Evolutionary conservation across 2,329 filamentous ascomycete genomes (phyloP).

Genomic region (Cyphellophora europaea): DNA sequence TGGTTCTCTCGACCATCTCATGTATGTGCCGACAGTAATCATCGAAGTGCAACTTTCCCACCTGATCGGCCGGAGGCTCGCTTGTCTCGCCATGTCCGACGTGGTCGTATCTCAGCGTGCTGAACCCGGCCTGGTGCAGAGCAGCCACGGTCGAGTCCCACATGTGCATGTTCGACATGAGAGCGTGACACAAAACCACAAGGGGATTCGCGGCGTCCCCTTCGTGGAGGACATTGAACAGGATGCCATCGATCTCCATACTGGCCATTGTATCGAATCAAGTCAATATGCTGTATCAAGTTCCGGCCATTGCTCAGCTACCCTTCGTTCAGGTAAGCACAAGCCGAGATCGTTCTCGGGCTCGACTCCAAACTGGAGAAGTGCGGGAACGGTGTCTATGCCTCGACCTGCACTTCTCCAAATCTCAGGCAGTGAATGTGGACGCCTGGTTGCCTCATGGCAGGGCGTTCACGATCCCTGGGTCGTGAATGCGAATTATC

Average conservation of each 20-base stretch:
- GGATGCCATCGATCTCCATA: constrained; percentile 3
- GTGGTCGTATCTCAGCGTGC: constrained; percentile 35
- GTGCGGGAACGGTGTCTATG: too few relatives aligned
- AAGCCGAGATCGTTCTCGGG: too few relatives aligned
- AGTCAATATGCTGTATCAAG: too few relatives aligned
- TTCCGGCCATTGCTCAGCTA: too few relatives aligned
- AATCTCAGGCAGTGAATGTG: too few relatives aligned
- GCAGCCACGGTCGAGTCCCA: constrained; percentile 33
- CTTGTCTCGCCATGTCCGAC: constrained; percentile 34
- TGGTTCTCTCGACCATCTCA: background rate
- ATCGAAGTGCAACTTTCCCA: constrained; percentile 2
- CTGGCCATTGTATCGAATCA: too few relatives aligned
- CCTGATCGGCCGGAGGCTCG: constrained; percentile 17
- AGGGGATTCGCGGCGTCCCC: constrained; percentile 20
- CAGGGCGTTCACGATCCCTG: too few relatives aligned
- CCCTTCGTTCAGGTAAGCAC: too few relatives aligned
- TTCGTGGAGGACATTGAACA: constrained; percentile 10
- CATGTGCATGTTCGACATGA: constrained; percentile 26
- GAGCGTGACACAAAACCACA: constrained; percentile 32
- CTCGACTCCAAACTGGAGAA: too few relatives aligned
- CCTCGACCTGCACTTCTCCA: too few relatives aligned
- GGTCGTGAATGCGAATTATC: too few relatives aligned
- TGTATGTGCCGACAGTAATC: constrained; percentile 4
- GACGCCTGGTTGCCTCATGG: too few relatives aligned
- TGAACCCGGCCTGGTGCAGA: constrained; percentile 27